Evolutionary conservation across 176 grass and related monocot genomes (phyloP).

Genomic region (Lolium rigidum): DNA sequence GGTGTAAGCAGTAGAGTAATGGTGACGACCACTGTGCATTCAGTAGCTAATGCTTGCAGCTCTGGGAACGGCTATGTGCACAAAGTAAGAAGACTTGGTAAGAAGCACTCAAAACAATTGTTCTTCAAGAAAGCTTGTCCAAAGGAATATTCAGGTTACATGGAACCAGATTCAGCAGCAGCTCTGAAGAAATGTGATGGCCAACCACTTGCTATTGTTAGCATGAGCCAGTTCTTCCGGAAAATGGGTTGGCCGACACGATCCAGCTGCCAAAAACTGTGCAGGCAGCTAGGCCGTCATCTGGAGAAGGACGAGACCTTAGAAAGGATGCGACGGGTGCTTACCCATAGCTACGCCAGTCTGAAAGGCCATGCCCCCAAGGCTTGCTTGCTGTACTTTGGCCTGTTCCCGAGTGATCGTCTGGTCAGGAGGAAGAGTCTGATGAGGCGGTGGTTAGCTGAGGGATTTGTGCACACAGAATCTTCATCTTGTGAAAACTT

Average conservation of each 20-base stretch:
- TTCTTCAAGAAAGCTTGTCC: slow-evolving; percentile 36
- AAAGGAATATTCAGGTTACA: slow-evolving; percentile 5
- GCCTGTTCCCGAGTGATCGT: slow-evolving; percentile 11
- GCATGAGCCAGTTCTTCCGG: slow-evolving; percentile 4
- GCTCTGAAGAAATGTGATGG: slow-evolving; percentile 34
- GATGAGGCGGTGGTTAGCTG: slow-evolving; percentile 18
- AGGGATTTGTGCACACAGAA: slow-evolving; percentile 10
- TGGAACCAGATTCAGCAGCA: slow-evolving; percentile 1
- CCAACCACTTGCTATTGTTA: slow-evolving; percentile 24
- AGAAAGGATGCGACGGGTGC: background rate
- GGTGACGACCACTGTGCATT: slow-evolving; percentile 13
- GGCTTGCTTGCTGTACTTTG: slow-evolving; percentile 33
- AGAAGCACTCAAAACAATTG: background rate
- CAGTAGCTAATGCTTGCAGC: slow-evolving; percentile 29
- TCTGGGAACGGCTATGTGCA: slow-evolving; percentile 6
- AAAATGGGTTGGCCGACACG: slow-evolving; percentile 16
- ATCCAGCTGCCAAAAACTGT: background rate
- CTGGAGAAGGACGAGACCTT: slow-evolving; percentile 6
- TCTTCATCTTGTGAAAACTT: background rate
- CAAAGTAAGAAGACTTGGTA: slow-evolving; percentile 27
- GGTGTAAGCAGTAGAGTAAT: slow-evolving; percentile 16
- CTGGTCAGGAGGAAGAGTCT: slow-evolving; percentile 17
- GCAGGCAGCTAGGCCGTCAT: background rate
- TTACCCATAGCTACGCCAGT: slow-evolving; percentile 17
- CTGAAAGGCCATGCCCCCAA: slow-evolving; percentile 22